Percentiles rank a stretch among this genome's conserved stretches.
Conservation (phyloP, 2,329 filamentous ascomycete genomes). For the Fusarium phyllophilum region DNA sequence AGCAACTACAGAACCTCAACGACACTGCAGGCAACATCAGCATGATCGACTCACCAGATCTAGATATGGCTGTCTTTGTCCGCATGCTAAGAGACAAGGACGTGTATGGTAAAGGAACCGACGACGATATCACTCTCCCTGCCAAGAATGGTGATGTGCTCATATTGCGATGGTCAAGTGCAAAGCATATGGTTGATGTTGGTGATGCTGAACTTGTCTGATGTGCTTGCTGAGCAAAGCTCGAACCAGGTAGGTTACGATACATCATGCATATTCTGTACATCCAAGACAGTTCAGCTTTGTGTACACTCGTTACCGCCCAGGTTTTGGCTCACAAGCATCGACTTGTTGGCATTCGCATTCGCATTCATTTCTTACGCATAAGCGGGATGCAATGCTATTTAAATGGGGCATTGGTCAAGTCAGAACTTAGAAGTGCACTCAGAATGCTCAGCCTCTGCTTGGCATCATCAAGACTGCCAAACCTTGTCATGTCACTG, state of each 20-base stretch:
- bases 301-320: not conserved
- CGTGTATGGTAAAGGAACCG: slow-evolving; percentile 70
- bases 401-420: not conserved
- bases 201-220: slow-evolving; percentile 69
- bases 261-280: not conserved
- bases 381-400: not conserved
- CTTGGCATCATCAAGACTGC: not conserved
- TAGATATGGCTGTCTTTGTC: slow-evolving; percentile 85
- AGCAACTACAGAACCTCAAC: slow-evolving; percentile 82
- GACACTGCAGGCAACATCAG: slow-evolving; percentile 88
- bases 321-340: not conserved
- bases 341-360: not conserved
- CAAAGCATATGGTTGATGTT: slow-evolving; percentile 67
- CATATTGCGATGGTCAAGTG: slow-evolving; percentile 79
- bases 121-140: slow-evolving; percentile 69
- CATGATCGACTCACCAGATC: slow-evolving; percentile 92
- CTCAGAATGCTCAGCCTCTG: not conserved
- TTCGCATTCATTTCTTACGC: not conserved
- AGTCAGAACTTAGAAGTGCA: not conserved
- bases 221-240: slow-evolving; percentile 32
- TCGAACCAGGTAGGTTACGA: not conserved
- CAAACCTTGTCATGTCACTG: not conserved
- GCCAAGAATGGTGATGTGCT: slow-evolving; percentile 71
- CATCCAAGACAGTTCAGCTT: not conserved
- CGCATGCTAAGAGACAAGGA: slow-evolving; percentile 72